Percentiles rank a stretch among this genome's conserved stretches.
Conservation (phyloP, 176 grass and related monocot genomes). For the Lolium perenne region DNA sequence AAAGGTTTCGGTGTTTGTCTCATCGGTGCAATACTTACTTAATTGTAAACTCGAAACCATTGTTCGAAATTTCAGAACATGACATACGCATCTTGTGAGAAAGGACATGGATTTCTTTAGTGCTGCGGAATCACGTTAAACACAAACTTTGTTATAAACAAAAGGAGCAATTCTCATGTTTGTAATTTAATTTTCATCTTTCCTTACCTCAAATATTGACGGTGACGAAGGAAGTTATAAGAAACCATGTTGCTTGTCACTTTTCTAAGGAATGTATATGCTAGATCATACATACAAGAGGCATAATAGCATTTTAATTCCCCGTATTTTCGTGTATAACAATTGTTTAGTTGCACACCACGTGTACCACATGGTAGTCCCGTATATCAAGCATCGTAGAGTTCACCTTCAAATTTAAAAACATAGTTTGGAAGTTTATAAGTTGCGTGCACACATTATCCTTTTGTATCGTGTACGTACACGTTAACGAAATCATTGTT, state of each 20-base stretch:
- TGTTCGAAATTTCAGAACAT: not conserved
- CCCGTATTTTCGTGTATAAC: no score
- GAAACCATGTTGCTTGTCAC: no score
- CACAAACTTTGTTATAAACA: not conserved
- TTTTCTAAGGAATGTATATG: not conserved
- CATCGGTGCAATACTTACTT: no score
- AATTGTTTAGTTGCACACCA: no score
- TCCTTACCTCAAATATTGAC: no score
- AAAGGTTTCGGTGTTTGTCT: not conserved
- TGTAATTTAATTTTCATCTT: no score
- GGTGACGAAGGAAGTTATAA: no score
- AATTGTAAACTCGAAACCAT: not conserved
- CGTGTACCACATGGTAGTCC: fast-evolving
- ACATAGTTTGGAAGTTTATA: not conserved
- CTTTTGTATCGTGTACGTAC: no score
- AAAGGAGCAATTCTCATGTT: not conserved
- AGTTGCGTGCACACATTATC: not conserved
- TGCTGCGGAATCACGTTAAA: not conserved
- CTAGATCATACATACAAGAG: not conserved
- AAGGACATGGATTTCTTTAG: not conserved
- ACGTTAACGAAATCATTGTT: no score
- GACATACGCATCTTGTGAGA: not conserved
- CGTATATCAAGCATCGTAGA: no score
- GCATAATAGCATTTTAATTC: no score
- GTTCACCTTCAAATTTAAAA: no score